A percentile compares a stretch with the other conserved stretches of the same genome.
These are phyloP conservation scores for Apiospora koreana DNA, from an alignment of 2,329 filamentous ascomycete genomes.

Conservation along the genomic window DNA sequence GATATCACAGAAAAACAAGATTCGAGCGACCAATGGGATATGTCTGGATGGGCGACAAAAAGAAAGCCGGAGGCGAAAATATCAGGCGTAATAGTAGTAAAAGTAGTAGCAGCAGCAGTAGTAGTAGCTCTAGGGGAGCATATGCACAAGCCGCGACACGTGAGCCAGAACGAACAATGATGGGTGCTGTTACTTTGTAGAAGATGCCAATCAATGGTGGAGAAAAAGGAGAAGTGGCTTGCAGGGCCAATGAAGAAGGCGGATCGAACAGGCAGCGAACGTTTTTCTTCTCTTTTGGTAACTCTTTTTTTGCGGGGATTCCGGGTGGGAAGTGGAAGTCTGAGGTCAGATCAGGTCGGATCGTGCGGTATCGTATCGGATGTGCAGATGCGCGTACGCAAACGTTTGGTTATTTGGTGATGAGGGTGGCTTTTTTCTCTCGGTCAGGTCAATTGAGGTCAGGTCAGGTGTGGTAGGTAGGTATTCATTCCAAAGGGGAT, in stretches of 20 bases:
- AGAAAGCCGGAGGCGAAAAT: not conserved
- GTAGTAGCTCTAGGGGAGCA: slow-evolving; percentile 6
- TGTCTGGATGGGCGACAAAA: not conserved
- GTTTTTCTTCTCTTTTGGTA: not conserved
- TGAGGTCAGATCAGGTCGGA: slow-evolving; percentile 7
- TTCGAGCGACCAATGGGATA: not conserved
- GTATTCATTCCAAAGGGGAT: not conserved
- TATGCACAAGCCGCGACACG: slow-evolving; percentile 7
- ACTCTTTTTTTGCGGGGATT: slow-evolving; percentile 4
- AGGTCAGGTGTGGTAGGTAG: not conserved
- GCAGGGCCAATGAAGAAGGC: not conserved
- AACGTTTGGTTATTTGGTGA: slow-evolving; percentile 4
- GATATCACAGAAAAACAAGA: not conserved
- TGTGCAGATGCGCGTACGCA: slow-evolving; percentile 6
- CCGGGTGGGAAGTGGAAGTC: not conserved
- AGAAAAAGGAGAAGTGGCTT: slow-evolving; percentile 8
- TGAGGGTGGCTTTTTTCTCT: not conserved
- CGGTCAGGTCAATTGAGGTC: slow-evolving; percentile 5
- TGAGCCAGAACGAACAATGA: slow-evolving; percentile 8
- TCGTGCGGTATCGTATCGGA: slow-evolving; percentile 4
- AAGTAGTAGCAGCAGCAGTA: not conserved
- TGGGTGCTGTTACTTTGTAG: slow-evolving; percentile 5
- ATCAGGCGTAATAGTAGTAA: not conserved
- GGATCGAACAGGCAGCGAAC: not conserved
- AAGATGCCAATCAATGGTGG: slow-evolving; percentile 9